These are phyloP conservation scores for Phellinidium pouzarii DNA, from an alignment of 1,284 basidiomycete genomes.

Conservation along the genomic window DNA sequence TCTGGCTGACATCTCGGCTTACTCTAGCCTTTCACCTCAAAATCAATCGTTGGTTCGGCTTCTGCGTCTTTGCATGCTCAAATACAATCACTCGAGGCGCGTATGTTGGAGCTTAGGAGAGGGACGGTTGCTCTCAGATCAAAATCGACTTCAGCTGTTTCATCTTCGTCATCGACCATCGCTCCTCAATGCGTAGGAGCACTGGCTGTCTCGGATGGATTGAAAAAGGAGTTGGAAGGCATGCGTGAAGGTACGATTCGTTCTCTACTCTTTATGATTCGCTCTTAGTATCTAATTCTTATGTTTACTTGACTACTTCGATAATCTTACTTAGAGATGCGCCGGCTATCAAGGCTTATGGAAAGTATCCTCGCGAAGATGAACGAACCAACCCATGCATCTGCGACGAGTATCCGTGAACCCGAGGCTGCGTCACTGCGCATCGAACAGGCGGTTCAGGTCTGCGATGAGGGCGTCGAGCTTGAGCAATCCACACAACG, in stretches of 20 bases:
- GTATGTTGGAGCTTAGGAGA: conserved; percentile 8
- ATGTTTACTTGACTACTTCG: neutral
- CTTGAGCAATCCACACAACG: too few relatives aligned
- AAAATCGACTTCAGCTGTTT: neutral
- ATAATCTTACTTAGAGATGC: conserved; percentile 6
- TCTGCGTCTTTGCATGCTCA: neutral
- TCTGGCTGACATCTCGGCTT: too few relatives aligned
- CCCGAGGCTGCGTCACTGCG: neutral
- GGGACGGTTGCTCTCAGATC: neutral
- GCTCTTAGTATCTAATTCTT: neutral
- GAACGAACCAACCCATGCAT: neutral
- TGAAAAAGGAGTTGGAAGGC: conserved; percentile 8
- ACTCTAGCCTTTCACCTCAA: too few relatives aligned
- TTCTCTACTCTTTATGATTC: neutral
- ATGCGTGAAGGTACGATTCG: conserved; percentile 10
- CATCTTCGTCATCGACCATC: conserved; percentile 6
- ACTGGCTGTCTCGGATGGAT: neutral
- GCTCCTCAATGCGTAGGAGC: too few relatives aligned
- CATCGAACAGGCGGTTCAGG: conserved; percentile 2
- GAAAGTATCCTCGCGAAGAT: conserved; percentile 9
- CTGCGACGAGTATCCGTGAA: neutral
- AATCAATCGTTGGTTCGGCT: too few relatives aligned
- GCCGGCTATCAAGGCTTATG: conserved; percentile 10
- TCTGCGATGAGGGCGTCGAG: neutral
- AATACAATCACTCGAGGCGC: conserved; percentile 2